These are phyloP conservation scores for Casaregolazyma lundiana DNA, from an alignment of 1,139 yeast genomes.

Conservation along the genomic window DNA sequence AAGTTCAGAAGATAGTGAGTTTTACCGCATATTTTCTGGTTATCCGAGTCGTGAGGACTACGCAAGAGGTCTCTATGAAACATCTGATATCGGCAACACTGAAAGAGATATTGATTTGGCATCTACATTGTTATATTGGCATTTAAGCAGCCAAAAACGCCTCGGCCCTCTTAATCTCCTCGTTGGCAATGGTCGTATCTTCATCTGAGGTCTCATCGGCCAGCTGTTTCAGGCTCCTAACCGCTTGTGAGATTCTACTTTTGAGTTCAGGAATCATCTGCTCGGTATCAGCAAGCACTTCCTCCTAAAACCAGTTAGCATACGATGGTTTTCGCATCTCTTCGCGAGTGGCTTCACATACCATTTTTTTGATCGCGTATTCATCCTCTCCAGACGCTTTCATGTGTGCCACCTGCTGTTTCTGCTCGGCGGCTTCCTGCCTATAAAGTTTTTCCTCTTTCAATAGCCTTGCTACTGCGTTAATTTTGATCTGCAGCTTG, in stretches of 20 bases:
- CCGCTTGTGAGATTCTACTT: conserved; percentile 48
- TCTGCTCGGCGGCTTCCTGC: conserved; percentile 61
- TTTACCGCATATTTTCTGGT: no score
- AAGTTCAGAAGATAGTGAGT: no score
- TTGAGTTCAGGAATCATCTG: conserved; percentile 62
- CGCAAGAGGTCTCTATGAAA: no score
- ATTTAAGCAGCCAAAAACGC: conserved; percentile 17
- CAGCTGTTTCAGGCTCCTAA: conserved; percentile 41
- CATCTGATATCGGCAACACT: no score
- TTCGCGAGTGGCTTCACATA: conserved; percentile 18
- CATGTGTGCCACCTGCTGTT: conserved; percentile 41
- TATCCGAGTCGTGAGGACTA: no score
- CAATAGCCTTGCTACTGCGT: conserved; percentile 66
- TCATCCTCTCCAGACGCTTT: conserved; percentile 48
- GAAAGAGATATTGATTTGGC: no score
- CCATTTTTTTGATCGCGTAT: conserved; percentile 65
- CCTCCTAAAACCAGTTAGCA: conserved; percentile 32
- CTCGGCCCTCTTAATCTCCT: conserved; percentile 30
- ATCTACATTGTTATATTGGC: neutral
- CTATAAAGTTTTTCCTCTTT: conserved; percentile 67
- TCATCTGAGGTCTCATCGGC: conserved; percentile 40
- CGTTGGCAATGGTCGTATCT: conserved; percentile 42
- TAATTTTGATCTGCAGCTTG: conserved; percentile 67
- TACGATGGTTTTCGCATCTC: no score
- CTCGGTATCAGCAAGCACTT: conserved; percentile 64